Evolutionary conservation across 75 land plant species (phyloP), one percentile per base, ranked within the genome.

Genomic region (Cunninghamia lanceolata): DNA sequence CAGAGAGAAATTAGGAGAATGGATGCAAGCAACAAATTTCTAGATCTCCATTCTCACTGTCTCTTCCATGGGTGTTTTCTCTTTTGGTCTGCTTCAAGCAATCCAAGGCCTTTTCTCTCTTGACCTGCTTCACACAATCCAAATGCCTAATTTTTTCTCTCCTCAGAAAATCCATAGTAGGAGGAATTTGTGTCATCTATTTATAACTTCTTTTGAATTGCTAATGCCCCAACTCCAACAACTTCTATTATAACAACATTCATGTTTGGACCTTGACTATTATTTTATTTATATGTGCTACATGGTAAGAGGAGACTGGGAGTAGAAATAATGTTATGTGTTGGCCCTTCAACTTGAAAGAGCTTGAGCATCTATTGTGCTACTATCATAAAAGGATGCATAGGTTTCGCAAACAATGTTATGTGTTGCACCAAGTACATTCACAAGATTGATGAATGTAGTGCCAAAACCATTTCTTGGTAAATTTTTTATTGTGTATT

Each of bases 331-430:
- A 85, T 88, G 45, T 86, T 15, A 53, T 89, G 84, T 17, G 63
- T 84, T 30, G 90, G 71, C n/a, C 88, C 95, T 85, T 90, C 97
- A 88, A n/a, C n/a, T n/a, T n/a, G n/a, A n/a, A n/a, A n/a, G n/a
- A n/a, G n/a, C n/a, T n/a, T n/a, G n/a, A n/a, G n/a, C n/a, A n/a
- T n/a, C n/a, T n/a, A n/a, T n/a, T n/a, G n/a, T n/a, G n/a, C n/a
- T n/a, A n/a, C n/a, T n/a, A n/a, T n/a, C n/a, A n/a, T n/a, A n/a
- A n/a, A n/a, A n/a, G n/a, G n/a, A n/a, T n/a, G n/a, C n/a, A n/a
- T n/a, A n/a, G n/a, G n/a, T n/a, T n/a, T n/a, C n/a, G n/a, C n/a
- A n/a, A n/a, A n/a, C n/a, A n/a, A n/a, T n/a, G n/a, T n/a, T n/a
- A n/a, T n/a, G n/a, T n/a, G n/a, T n/a, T n/a, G n/a, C n/a, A n/a